Conservation (phyloP, 192 early-diverging fungal species). For the Podila epicladia region DNA sequence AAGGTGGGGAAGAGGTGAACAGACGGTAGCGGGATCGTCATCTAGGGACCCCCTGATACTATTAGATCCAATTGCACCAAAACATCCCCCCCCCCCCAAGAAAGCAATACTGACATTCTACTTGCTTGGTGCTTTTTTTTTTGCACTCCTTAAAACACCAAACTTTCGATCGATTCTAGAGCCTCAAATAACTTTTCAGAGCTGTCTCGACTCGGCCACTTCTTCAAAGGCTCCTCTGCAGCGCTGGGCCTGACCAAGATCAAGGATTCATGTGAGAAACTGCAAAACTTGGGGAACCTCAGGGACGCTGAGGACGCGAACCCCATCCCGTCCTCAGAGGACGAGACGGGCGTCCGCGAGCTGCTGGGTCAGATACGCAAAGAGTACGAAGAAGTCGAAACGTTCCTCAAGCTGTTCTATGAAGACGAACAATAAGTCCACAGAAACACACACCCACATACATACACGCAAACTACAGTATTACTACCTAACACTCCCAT, state of each 20-base stretch:
- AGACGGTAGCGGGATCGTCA: too few species aligned
- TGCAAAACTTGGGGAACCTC: conserved; percentile 84
- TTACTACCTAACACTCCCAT: too few species aligned
- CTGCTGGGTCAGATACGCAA: conserved; percentile 67
- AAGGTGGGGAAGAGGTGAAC: too few species aligned
- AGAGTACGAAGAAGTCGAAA: conserved; percentile 79
- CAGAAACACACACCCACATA: too few species aligned
- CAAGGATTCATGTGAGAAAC: conserved; percentile 83
- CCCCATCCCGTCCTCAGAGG: conserved; percentile 63
- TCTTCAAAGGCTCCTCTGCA: conserved; percentile 91
- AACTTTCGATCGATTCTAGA: conserved; percentile 29
- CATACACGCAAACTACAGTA: too few species aligned
- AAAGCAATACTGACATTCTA: conserved; percentile 1
- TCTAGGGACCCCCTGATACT: too few species aligned
- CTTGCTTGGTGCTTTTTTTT: not conserved
- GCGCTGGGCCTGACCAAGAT: conserved; percentile 85
- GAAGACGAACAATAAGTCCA: conserved; percentile 48
- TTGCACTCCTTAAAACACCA: not conserved
- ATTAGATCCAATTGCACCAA: too few species aligned
- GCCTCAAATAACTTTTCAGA: conserved; percentile 67
- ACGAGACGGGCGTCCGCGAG: conserved; percentile 60
- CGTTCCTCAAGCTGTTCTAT: conserved; percentile 75
- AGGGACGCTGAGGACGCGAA: conserved; percentile 63
- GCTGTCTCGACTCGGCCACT: conserved; percentile 88
- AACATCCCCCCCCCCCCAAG: too few species aligned